Evolutionary conservation across 2,329 filamentous ascomycete genomes (phyloP).

Genomic region (Fusarium pilosicola): DNA sequence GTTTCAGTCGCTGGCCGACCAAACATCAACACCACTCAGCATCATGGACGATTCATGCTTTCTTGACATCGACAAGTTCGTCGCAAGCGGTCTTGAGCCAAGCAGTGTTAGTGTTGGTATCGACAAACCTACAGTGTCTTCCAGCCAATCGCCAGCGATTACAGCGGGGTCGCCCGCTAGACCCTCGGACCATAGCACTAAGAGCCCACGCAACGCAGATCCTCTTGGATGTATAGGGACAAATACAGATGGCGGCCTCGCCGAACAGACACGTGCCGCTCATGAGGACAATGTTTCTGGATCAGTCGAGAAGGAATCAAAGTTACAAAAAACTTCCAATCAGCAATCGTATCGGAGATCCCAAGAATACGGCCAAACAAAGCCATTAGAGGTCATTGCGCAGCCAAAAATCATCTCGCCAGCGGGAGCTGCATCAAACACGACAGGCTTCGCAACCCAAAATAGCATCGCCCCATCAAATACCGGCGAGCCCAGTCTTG

Average conservation of each 20-base stretch:
- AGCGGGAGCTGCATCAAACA: conserved; percentile 26
- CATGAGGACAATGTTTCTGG: conserved; percentile 10
- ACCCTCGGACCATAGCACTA: conserved; percentile 16
- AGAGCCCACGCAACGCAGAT: conserved; percentile 29
- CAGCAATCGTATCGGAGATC: conserved; percentile 1
- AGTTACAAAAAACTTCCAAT: background rate
- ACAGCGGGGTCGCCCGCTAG: conserved; percentile 24
- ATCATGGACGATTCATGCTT: conserved; percentile 44
- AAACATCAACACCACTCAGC: conserved; percentile 44
- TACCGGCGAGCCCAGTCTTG: conserved; percentile 29
- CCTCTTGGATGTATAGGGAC: conserved; percentile 20
- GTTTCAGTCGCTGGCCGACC: conserved; percentile 45
- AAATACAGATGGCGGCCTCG: conserved; percentile 20
- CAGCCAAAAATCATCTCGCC: conserved; percentile 35
- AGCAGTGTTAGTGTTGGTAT: conserved; percentile 32
- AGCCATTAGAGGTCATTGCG: background rate
- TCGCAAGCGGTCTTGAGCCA: conserved; percentile 12
- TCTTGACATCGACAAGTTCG: conserved; percentile 18
- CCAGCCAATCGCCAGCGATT: conserved; percentile 29
- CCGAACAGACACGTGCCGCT: conserved; percentile 35
- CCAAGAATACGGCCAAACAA: background rate
- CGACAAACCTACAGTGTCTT: conserved; percentile 25
- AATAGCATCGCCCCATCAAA: conserved; percentile 42
- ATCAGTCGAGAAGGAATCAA: conserved; percentile 9
- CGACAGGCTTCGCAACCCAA: conserved; percentile 36